A percentile compares a stretch with the other conserved stretches of the same genome.
Conservation (phyloP, 495 filamentous ascomycete species). For the Aspergillus ostianus region DNA sequence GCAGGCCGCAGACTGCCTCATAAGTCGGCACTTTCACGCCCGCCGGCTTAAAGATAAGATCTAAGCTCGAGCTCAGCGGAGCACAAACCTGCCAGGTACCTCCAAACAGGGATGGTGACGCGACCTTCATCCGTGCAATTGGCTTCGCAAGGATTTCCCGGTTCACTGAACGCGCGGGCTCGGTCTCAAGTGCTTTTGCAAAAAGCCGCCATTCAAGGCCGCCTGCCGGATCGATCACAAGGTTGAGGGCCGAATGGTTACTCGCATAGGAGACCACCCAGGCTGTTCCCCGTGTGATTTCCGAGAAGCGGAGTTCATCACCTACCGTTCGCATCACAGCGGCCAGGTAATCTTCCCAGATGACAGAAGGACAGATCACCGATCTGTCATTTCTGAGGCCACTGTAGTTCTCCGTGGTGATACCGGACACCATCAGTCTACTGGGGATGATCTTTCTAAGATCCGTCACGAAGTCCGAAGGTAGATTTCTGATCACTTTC, state of each 20-base stretch:
- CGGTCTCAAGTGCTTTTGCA: constrained; percentile 38
- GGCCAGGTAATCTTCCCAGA: constrained; percentile 39
- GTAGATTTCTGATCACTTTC: constrained; percentile 31
- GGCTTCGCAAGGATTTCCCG: constrained; percentile 52
- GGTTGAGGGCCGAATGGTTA: constrained; percentile 42
- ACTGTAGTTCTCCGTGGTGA: constrained; percentile 30
- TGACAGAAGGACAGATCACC: constrained; percentile 4
- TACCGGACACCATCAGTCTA: constrained; percentile 37
- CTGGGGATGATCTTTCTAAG: constrained; percentile 49
- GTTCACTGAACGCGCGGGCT: constrained; percentile 38
- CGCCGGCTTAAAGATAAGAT: constrained; percentile 21
- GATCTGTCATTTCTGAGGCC: constrained; percentile 14
- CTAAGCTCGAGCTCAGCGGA: constrained; percentile 32
- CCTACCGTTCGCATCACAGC: constrained; percentile 32
- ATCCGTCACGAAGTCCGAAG: constrained; percentile 47
- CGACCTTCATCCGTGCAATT: constrained; percentile 52
- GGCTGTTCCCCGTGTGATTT: constrained; percentile 43
- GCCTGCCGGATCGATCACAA: constrained; percentile 40
- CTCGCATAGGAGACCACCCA: constrained; percentile 58
- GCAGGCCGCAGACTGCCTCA: constrained; percentile 38
- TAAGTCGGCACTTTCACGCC: constrained; percentile 26
- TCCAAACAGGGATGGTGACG: constrained; percentile 27
- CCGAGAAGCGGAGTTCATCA: constrained; percentile 45
- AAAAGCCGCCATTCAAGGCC: constrained; percentile 55
- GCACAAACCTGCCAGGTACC: constrained; percentile 54